phyloP scores from a whole-genome alignment of 768 basidiomycete species.

The Auriculariales sp. region DNA sequence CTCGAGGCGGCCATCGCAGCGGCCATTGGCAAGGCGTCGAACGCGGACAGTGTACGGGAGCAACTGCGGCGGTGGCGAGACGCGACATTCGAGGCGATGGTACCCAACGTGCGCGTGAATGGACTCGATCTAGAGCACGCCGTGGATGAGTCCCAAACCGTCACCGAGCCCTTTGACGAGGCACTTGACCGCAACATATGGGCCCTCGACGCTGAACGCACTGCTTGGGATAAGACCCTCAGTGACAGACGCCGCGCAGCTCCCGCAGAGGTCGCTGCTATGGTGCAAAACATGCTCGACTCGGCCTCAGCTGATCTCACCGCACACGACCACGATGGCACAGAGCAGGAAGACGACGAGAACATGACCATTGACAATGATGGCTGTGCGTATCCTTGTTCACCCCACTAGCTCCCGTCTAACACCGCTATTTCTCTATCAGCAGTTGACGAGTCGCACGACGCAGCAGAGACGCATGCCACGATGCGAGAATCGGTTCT shows the following conservation, averaged over 20 bases:
- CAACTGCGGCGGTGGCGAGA: slow-evolving; percentile 50
- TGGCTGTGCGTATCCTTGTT: neutral
- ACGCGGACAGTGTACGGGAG: slow-evolving; percentile 26
- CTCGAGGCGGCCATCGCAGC: slow-evolving; percentile 32
- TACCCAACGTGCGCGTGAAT: slow-evolving; percentile 66
- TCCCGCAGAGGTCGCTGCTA: slow-evolving; percentile 36
- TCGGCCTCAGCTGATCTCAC: too few relatives aligned
- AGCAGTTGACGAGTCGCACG: neutral
- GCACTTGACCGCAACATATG: slow-evolving; percentile 70
- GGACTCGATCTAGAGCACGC: slow-evolving; percentile 60
- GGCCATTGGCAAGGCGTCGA: slow-evolving; percentile 26
- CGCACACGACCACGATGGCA: too few relatives aligned
- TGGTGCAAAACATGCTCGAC: slow-evolving; percentile 24
- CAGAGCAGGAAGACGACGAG: neutral
- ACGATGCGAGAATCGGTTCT: neutral
- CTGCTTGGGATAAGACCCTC: slow-evolving; percentile 62
- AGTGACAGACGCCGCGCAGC: slow-evolving; percentile 49
- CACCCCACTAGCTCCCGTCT: neutral
- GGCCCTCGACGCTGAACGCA: slow-evolving; percentile 58
- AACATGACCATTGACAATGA: neutral
- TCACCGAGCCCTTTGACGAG: slow-evolving; percentile 75
- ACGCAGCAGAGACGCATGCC: neutral
- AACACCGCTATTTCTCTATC: neutral
- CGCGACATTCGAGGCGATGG: slow-evolving; percentile 41
- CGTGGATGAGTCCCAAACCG: slow-evolving; percentile 31